Evolutionary conservation across 2,329 filamentous ascomycete genomes (phyloP), one percentile per base, ranked within the genome.

Genomic region (Paecilomyces variotii): DNA sequence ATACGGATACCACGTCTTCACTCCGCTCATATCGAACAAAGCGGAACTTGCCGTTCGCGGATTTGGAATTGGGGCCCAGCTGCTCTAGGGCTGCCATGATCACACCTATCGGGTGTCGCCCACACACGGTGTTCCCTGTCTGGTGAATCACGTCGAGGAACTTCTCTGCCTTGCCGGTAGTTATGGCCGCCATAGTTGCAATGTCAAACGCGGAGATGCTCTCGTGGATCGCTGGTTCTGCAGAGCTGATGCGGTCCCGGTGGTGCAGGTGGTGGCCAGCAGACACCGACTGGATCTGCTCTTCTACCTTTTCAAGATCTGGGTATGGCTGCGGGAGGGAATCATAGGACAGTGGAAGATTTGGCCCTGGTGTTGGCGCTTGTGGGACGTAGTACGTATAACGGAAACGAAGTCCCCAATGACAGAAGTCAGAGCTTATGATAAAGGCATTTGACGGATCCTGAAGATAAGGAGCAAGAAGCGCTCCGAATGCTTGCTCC

Each of bases 391-490:
- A 96, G 60, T 88, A 88, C 28, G 86, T 90, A 73, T 97, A 99
- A 57, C 82, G 79, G 73, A 97, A 99, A 54, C 90, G 82, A 0
- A 79, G 66, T 10, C 94, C 94, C 94, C 94, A 99, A 74, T 99
- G 94, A 63, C 93, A 97, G 72, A 99, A 99, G 72, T 99, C 94
- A 0, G 91, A 96, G 72, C 89, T 94, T 62, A 97, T 83, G 61
- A 99, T 83, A 70, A 97, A 97, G 1, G 87, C 85, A 61, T 90
- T 95, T 14, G 64, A 65, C 0, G 87, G 84, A 65, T 96, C 88
- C 34, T 80, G 79, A 5, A 99, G 77, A 71, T 94, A 96, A 0
- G 88, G 87, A 1, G 89, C 84, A 6, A 99, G 79, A n/a, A 91
- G 71, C 27, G 77, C 67, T 2, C 91, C 94, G 58, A 88, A 84